Evolutionary conservation across 768 basidiomycete species (phyloP).

Genomic region (Termitomyces sp.): DNA sequence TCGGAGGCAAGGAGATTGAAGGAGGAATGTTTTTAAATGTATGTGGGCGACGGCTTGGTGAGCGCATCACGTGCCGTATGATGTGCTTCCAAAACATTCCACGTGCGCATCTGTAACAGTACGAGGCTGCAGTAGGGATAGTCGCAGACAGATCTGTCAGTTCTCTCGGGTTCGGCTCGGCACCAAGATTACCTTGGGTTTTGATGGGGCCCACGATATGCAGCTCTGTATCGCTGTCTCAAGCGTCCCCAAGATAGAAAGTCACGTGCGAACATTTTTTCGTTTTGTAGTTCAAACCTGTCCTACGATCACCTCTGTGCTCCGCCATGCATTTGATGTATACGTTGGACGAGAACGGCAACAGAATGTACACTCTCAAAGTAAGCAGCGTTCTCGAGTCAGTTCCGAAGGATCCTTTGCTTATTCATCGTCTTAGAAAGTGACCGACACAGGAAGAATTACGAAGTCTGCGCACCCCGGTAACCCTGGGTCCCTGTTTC

Average conservation of each 20-base stretch:
- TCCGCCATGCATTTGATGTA: conserved; percentile 96
- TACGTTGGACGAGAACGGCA: conserved; percentile 68
- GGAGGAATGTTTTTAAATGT: conserved; percentile 1
- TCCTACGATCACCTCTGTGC: background rate
- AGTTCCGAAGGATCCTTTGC: background rate
- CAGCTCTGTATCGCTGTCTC: too few species aligned
- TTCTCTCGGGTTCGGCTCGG: too few species aligned
- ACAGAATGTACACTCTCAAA: conserved; percentile 90
- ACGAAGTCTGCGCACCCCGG: conserved; percentile 98
- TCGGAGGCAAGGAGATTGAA: background rate
- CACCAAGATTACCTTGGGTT: too few species aligned
- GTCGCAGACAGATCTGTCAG: background rate
- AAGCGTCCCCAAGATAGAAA: too few species aligned
- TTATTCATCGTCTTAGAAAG: conserved; percentile 54
- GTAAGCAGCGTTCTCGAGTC: conserved; percentile 34
- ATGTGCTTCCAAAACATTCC: conserved; percentile 3
- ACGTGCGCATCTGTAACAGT: background rate
- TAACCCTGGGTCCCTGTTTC: conserved; percentile 31
- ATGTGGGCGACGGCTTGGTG: conserved; percentile 7
- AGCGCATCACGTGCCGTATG: conserved; percentile 13
- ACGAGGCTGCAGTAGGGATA: background rate
- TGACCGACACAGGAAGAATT: conserved; percentile 71
- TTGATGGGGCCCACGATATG: too few species aligned
- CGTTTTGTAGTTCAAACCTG: too few species aligned
- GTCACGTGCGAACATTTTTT: conserved; percentile 10